phyloP scores from a whole-genome alignment of 768 basidiomycete genomes.

The Cystobasidium onofrii region DNA sequence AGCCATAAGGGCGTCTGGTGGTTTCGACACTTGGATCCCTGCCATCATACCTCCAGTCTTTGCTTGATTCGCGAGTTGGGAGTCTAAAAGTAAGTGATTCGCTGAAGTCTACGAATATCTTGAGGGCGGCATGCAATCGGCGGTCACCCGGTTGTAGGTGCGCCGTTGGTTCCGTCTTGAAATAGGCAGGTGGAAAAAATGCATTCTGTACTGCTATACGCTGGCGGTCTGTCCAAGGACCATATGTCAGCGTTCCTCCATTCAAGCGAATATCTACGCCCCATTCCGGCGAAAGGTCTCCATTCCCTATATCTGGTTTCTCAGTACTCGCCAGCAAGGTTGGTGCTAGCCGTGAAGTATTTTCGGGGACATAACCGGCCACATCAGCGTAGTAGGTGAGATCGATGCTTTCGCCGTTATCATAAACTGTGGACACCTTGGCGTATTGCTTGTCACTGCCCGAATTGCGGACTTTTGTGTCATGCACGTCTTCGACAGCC shows the following conservation, averaged over 20 bases:
- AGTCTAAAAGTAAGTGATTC: constrained; percentile 68
- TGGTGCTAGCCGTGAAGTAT: background rate
- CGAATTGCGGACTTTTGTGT: background rate
- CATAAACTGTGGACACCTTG: constrained; percentile 71
- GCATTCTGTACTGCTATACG: constrained; percentile 69
- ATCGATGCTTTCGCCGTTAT: constrained; percentile 61
- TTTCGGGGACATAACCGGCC: constrained; percentile 63
- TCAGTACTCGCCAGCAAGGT: constrained; percentile 34
- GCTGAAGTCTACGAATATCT: constrained; percentile 69
- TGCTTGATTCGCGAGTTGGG: constrained; percentile 87
- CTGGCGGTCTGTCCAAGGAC: constrained; percentile 95
- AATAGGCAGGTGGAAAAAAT: constrained; percentile 76
- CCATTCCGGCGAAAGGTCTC: constrained; percentile 84
- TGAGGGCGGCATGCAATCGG: constrained; percentile 72
- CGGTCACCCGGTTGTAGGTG: constrained; percentile 62
- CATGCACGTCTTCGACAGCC: constrained; percentile 32
- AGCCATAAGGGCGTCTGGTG: constrained; percentile 55
- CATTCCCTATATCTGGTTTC: constrained; percentile 66
- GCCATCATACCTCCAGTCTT: constrained; percentile 94
- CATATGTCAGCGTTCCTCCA: constrained; percentile 69
- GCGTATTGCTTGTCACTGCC: constrained; percentile 58
- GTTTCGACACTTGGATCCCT: constrained; percentile 49
- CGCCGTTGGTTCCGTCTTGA: constrained; percentile 55
- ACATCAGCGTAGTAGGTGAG: constrained; percentile 79
- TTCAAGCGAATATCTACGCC: constrained; percentile 76